Percentiles rank a stretch among this genome's conserved stretches.
Conservation (phyloP, 129 eudicot species). For the Tagetes erecta region DNA sequence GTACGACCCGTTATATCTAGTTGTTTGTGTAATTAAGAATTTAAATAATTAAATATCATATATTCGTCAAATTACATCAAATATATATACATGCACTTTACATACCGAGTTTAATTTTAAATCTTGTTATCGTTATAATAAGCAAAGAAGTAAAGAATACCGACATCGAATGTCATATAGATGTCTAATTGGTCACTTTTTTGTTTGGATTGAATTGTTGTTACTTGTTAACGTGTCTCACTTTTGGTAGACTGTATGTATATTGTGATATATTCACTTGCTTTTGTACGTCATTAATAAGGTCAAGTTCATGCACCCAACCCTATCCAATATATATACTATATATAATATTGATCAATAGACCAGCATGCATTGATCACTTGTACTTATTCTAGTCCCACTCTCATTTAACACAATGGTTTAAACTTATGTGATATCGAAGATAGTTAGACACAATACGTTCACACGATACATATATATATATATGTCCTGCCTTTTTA, state of each 20-base stretch:
- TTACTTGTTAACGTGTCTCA: conserved; percentile 24
- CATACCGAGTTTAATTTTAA: not conserved
- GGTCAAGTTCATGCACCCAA: conserved; percentile 35
- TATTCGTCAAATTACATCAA: not conserved
- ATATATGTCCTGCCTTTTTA: not conserved
- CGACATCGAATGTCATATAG: conserved; percentile 9
- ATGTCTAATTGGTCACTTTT: conserved; percentile 17
- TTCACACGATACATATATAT: not conserved
- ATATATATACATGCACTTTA: not conserved
- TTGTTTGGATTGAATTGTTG: conserved; percentile 18
- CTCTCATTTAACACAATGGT: not conserved
- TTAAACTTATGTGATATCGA: not conserved
- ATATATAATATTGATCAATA: not conserved
- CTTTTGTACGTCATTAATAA: conserved; percentile 9
- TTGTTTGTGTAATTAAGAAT: too few relatives aligned
- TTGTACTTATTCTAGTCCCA: not conserved
- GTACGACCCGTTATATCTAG: too few relatives aligned
- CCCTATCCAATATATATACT: not conserved
- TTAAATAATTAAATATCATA: not conserved
- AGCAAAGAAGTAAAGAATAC: not conserved
- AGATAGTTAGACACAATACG: not conserved
- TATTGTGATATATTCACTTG: conserved; percentile 18
- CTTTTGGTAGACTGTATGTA: conserved; percentile 29
- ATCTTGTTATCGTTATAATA: not conserved
- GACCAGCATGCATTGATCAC: conserved; percentile 3